Conservation (phyloP, 495 filamentous ascomycete genomes). For the Talaromyces wortmannii region DNA sequence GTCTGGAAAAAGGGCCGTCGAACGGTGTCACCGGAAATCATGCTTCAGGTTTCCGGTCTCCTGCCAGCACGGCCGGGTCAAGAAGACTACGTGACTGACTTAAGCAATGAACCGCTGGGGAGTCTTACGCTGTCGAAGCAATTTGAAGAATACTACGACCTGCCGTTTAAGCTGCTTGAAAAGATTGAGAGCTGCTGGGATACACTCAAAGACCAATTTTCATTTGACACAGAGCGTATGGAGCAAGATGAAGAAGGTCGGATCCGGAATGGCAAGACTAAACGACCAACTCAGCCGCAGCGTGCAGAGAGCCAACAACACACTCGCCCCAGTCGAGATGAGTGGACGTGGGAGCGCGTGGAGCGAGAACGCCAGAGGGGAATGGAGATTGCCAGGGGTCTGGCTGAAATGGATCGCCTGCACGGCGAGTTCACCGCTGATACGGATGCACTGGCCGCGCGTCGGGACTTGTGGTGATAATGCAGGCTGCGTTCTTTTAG, state of each 20-base stretch:
- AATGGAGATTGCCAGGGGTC: slow-evolving; percentile 16
- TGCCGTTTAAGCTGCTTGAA: slow-evolving; percentile 2
- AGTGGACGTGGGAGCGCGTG: slow-evolving; percentile 31
- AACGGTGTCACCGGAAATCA: slow-evolving; percentile 65
- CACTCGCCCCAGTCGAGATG: slow-evolving; percentile 1
- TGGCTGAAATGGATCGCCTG: slow-evolving; percentile 5
- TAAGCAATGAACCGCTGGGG: slow-evolving; percentile 1
- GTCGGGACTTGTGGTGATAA: slow-evolving; percentile 2
- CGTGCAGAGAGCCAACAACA: not conserved
- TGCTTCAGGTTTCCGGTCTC: slow-evolving; percentile 52
- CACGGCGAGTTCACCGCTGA: slow-evolving; percentile 5
- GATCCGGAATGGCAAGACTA: not conserved
- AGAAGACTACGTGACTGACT: not conserved
- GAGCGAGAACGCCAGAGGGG: slow-evolving; percentile 37
- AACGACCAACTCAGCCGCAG: not conserved
- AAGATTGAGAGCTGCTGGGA: slow-evolving; percentile 1
- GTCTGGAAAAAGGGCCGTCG: slow-evolving; percentile 71
- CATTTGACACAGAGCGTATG: not conserved
- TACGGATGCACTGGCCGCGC: slow-evolving; percentile 3
- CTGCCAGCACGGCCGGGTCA: slow-evolving; percentile 21
- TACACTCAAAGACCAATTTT: not conserved
- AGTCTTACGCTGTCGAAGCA: slow-evolving; percentile 1
- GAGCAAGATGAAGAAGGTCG: slow-evolving; percentile 2
- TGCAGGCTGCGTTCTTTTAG: not conserved
- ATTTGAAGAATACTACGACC: slow-evolving; percentile 4